A percentile compares a stretch with the other conserved stretches of the same genome.
These are phyloP conservation scores for Rhizoctonia solani DNA, from an alignment of 1,284 basidiomycete genomes.

Conservation along the genomic window DNA sequence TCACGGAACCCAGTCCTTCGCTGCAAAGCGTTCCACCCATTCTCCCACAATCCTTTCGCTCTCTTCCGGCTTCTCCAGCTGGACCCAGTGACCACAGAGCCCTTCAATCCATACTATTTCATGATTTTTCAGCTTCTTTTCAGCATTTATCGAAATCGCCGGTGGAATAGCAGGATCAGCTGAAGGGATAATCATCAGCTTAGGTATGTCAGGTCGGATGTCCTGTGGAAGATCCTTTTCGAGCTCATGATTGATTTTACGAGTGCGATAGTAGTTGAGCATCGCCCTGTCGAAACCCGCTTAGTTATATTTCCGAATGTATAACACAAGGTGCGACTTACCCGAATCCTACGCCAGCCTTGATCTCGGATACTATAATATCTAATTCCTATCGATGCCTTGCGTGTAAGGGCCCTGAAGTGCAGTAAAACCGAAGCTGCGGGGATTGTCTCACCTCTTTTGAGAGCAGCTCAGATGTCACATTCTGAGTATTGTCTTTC, in stretches of 20 bases:
- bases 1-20: slow-evolving; percentile 8
- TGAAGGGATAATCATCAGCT: slow-evolving; percentile 17
- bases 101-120: slow-evolving; percentile 26
- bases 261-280: slow-evolving; percentile 21
- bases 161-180: slow-evolving; percentile 13
- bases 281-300: slow-evolving; percentile 1
- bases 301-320: not conserved
- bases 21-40: slow-evolving; percentile 19
- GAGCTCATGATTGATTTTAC: slow-evolving; percentile 15
- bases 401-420: too few relatives aligned
- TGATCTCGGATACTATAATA: too few relatives aligned
- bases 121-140: not conserved
- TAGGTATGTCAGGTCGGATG: slow-evolving; percentile 23
- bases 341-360: too few relatives aligned
- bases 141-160: not conserved
- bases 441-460: not conserved
- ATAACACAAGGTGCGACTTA: not conserved
- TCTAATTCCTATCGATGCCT: slow-evolving; percentile 6
- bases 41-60: slow-evolving; percentile 27
- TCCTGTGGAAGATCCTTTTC: too few relatives aligned
- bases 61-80: slow-evolving; percentile 20
- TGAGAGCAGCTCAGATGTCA: slow-evolving; percentile 6
- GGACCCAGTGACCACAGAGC: slow-evolving; percentile 31
- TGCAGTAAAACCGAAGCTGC: not conserved
- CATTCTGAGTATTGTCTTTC: not conserved